Base-by-base conservation (phyloP, 345 rosid species). In the Anastatica hierochuntica region DNA sequence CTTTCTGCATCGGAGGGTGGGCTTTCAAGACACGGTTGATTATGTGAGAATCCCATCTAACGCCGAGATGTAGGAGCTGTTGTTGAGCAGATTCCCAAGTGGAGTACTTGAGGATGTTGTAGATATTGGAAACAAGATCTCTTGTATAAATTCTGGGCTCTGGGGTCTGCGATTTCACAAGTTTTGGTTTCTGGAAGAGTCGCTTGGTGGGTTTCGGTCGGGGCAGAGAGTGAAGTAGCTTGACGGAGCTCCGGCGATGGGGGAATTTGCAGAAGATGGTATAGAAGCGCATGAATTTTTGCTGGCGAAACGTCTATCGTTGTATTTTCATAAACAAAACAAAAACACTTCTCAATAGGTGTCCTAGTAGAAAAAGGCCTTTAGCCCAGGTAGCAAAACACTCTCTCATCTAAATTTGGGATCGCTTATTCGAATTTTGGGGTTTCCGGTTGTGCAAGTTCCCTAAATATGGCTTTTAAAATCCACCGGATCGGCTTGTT, bases 1-100 rank as follows among this genome's bases (percentile, higher is more conserved):
- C 82, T 35, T 90, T 90, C 64, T 90, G 79, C 95, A 86, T 81
- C 2, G 97, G 97, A 4, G 97, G 97, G 36, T 86, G 94, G 43
- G 94, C 37, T 75, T 90, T 90, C 40, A 90, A 72, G 8, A 84
- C 76, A 42, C 76, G 84, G 60, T 80, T 84, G 68, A 90, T 84
- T 0, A 81, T 76, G 63, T 72, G 82, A 42, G 95, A 86, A 58
- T 90, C 94, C 94, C 97, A 89, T 65, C 63, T 79, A 43, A 86
- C 13, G 10, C 64, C 38, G 39, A 83, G 67, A 26, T 51, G 14
- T 2, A 60, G 33, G 4, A 90, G 76, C 59, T 76, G 86, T n/a
- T 73, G 59, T 43, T 44, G 74, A 29, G 95, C 88, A 8, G 85
- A 63, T 26, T 85, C 95, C 97, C 95, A 85, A 4, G 81, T 56